Conservation (phyloP, 2,329 filamentous ascomycete genomes). For the Colletotrichum gloeosporioides region DNA sequence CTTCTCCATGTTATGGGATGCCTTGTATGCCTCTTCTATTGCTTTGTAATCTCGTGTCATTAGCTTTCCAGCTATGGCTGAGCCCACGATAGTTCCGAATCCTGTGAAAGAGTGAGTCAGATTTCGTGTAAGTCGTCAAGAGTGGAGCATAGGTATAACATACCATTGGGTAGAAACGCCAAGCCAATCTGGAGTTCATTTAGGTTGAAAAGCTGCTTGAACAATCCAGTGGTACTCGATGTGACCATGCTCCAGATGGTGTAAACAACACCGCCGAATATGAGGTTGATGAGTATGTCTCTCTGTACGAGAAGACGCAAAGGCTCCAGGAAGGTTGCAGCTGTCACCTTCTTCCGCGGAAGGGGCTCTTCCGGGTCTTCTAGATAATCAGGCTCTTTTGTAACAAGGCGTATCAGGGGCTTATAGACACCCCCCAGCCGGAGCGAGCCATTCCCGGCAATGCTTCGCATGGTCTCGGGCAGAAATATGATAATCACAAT, state of each 20-base stretch:
- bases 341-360: constrained; percentile 26
- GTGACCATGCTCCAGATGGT: constrained; percentile 55
- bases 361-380: constrained; percentile 18
- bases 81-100: constrained; percentile 46
- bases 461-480: constrained; percentile 31
- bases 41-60: constrained; percentile 39
- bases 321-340: constrained; percentile 37
- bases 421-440: constrained; percentile 29
- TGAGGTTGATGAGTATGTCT: constrained; percentile 46
- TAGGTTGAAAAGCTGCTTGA: constrained; percentile 32
- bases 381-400: constrained; percentile 14
- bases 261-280: constrained; percentile 42
- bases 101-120: constrained; percentile 12
- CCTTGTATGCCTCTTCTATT: constrained; percentile 25
- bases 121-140: background rate
- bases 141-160: background rate
- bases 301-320: constrained; percentile 44
- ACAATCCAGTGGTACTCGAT: constrained; percentile 41
- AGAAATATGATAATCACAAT: constrained; percentile 27
- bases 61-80: constrained; percentile 43
- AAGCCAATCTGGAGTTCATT: constrained; percentile 29
- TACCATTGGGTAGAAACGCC: constrained; percentile 30
- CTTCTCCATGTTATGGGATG: constrained; percentile 16
- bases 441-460: constrained; percentile 31
- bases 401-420: constrained; percentile 24